phyloP scores from a whole-genome alignment of 768 basidiomycete species.

The Mycena polygramma region DNA sequence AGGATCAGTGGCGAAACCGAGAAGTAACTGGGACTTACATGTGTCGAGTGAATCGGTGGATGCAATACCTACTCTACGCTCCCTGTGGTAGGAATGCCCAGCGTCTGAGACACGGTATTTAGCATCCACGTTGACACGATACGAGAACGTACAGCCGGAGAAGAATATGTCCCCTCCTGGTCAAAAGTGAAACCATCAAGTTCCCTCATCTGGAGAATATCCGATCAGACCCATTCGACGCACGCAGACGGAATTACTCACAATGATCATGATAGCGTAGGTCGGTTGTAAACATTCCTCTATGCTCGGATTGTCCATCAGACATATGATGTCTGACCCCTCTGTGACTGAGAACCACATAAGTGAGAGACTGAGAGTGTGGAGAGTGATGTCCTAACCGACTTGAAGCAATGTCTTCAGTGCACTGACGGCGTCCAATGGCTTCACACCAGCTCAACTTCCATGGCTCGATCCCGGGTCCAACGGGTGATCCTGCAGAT shows the following conservation, averaged over 20 bases:
- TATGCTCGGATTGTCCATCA: neutral
- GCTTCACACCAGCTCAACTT: no score
- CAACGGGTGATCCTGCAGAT: no score
- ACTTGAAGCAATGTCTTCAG: neutral
- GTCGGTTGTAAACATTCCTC: neutral
- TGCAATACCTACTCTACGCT: neutral
- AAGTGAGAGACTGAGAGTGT: neutral
- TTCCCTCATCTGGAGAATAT: constrained; percentile 3
- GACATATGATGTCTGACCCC: neutral
- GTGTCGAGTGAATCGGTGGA: neutral
- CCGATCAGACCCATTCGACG: neutral
- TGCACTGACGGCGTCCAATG: neutral
- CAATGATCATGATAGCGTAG: constrained; percentile 3
- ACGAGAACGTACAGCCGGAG: neutral
- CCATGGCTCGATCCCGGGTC: no score
- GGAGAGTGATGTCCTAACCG: no score
- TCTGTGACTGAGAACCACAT: neutral
- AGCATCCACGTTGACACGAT: neutral
- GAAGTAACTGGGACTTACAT: neutral
- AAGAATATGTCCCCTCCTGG: constrained; percentile 11
- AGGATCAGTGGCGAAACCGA: neutral
- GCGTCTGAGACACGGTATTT: neutral
- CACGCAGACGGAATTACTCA: neutral
- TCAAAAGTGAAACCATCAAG: constrained; percentile 3
- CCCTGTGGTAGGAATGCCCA: constrained; percentile 5